These are phyloP conservation scores for Ascochyta rabiei DNA, from an alignment of 2,329 filamentous ascomycete species.

Conservation along the genomic window DNA sequence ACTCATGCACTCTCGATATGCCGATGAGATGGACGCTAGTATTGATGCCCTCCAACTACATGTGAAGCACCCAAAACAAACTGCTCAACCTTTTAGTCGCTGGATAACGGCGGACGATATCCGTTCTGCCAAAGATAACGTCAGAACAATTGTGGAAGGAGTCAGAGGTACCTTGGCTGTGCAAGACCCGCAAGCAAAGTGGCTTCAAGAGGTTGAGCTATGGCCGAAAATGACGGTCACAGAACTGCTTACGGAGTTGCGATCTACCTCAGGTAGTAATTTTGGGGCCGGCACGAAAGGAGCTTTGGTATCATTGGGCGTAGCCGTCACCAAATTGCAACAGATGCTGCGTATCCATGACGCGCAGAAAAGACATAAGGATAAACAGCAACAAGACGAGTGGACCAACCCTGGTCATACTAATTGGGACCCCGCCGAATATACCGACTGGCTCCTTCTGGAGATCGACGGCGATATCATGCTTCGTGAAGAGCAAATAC, in stretches of 20 bases:
- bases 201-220: constrained; percentile 52
- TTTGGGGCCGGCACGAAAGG: constrained; percentile 50
- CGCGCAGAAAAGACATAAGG: constrained; percentile 29
- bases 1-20: constrained; percentile 49
- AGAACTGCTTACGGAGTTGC: constrained; percentile 57
- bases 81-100: not conserved
- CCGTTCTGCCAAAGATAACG: constrained; percentile 15
- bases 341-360: constrained; percentile 53
- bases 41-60: constrained; percentile 36
- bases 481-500: constrained; percentile 66
- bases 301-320: constrained; percentile 52
- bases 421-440: constrained; percentile 61
- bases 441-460: constrained; percentile 69
- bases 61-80: not conserved
- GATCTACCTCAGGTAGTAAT: constrained; percentile 36
- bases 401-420: constrained; percentile 56
- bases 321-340: constrained; percentile 55
- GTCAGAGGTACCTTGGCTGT: constrained; percentile 14
- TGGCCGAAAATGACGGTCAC: constrained; percentile 56
- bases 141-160: constrained; percentile 16
- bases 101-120: constrained; percentile 16
- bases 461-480: constrained; percentile 70
- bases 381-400: constrained; percentile 50
- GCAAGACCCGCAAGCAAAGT: constrained; percentile 42
- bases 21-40: constrained; percentile 45